These are phyloP conservation scores for Maudiozyma saulgeensis DNA, from an alignment of 805 yeast species.

Conservation along the genomic window DNA sequence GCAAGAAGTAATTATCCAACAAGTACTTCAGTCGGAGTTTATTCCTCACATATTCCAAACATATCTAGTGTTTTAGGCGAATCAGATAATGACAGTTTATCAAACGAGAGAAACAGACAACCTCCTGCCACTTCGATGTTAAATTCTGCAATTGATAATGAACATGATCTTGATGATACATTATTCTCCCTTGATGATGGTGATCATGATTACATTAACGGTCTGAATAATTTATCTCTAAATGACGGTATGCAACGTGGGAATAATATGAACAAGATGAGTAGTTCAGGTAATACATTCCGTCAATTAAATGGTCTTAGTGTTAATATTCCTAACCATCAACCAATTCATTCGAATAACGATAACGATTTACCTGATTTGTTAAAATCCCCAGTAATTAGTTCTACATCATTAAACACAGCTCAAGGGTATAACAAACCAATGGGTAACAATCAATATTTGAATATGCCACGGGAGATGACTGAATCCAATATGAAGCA, in stretches of 20 bases:
- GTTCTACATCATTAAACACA: neutral
- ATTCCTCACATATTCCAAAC: slow-evolving; percentile 14
- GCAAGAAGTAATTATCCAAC: slow-evolving; percentile 31
- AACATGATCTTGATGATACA: slow-evolving; percentile 26
- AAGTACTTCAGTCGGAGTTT: slow-evolving; percentile 6
- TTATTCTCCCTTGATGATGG: slow-evolving; percentile 30
- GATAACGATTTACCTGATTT: slow-evolving; percentile 23
- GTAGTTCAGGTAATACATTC: too few relatives aligned
- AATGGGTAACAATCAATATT: neutral
- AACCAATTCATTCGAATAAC: neutral
- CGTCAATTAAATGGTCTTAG: neutral
- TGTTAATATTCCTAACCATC: neutral
- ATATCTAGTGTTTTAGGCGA: slow-evolving; percentile 18
- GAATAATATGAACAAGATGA: slow-evolving; percentile 3
- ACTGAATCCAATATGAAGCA: neutral
- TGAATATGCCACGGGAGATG: neutral
- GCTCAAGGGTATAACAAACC: neutral
- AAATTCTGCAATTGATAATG: slow-evolving; percentile 2
- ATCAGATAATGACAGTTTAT: slow-evolving; percentile 20
- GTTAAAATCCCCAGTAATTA: slow-evolving; percentile 21
- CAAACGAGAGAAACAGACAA: neutral
- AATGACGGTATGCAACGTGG: slow-evolving; percentile 3
- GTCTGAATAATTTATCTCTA: slow-evolving; percentile 17
- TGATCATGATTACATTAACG: slow-evolving; percentile 22
- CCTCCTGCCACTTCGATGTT: neutral